These are phyloP conservation scores for Epichloe amarillans DNA, from an alignment of 2,329 filamentous ascomycete species.

Conservation along the genomic window DNA sequence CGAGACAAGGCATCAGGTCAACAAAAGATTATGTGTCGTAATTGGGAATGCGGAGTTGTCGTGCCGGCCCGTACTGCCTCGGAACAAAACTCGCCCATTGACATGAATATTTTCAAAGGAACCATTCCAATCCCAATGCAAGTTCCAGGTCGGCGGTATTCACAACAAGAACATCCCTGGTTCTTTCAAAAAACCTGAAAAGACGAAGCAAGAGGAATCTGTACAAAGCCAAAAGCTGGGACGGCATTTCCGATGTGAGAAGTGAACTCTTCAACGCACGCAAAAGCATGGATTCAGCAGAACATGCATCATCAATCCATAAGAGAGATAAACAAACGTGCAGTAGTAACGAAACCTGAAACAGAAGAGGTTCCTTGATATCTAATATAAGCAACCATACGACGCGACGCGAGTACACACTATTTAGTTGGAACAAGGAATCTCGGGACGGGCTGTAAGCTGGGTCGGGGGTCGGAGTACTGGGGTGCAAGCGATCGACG, in stretches of 20 bases:
- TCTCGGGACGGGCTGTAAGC: background rate
- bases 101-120: conserved; percentile 33
- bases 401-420: background rate
- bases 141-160: conserved; percentile 41
- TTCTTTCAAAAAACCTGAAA: conserved; percentile 22
- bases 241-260: background rate
- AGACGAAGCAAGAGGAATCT: conserved; percentile 2
- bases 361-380: too few relatives aligned
- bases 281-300: conserved; percentile 4
- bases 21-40: conserved; percentile 69
- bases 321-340: too few relatives aligned
- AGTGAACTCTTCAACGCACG: background rate
- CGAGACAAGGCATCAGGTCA: conserved; percentile 53
- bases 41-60: conserved; percentile 92
- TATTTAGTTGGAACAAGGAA: background rate
- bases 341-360: too few relatives aligned
- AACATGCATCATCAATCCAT: conserved; percentile 2
- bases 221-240: background rate
- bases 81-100: conserved; percentile 7
- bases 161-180: conserved; percentile 27
- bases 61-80: conserved; percentile 37
- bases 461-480: background rate
- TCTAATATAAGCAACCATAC: too few relatives aligned
- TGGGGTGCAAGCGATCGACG: background rate
- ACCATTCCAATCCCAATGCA: conserved; percentile 51